Base-by-base conservation (phyloP, 2,329 filamentous ascomycete species). In the Colletotrichum incanum region DNA sequence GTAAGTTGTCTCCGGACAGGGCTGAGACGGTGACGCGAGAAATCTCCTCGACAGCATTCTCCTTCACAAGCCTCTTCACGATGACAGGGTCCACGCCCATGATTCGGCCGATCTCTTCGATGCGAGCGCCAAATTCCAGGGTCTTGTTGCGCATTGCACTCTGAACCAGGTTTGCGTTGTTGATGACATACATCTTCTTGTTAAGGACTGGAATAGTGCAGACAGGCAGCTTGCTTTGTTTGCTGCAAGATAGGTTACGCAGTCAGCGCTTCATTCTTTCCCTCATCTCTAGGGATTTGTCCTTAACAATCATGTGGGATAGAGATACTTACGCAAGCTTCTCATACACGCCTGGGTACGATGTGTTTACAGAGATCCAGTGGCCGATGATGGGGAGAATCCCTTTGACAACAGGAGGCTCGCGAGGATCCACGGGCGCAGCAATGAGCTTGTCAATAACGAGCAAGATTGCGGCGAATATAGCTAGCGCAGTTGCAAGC, bases 341-440 rank as follows among this genome's bases (percentile, higher is more conserved):
- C 34, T 77, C 75, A 65, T 81, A 78, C 62, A 86, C 86, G 60
- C 78, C 77, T 28, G 80, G 76, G 60, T 82, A 80, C 63, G 79
- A 76, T 43, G 78, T 74, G 43, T 85, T 74, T 75, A 86, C 78
- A 86, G 78, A 82, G 47, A 87, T 76, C 31, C 86, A 78, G 74
- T 87, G 86, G 2, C 86, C 86, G 52, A 87, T 74, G 31, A 84
- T 77, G 0, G 86, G 86, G 39, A 88, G 78, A 23, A 60, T 78
- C 1, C 83, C 78, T 43, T 80, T 80, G 34, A 87, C 37, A 0
- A 82, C 71, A 5, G 84, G 84, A 5, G 86, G 86, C 70, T 88
- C 86, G 60, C 79, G 77, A 8, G 81, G 77, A 63, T 81, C 78
- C 5, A 79, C 50, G 23, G 63, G 55, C 6, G 72, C 68, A 5